These are phyloP conservation scores for Cladorrhinum sp. DNA, from an alignment of 2,329 filamentous ascomycete species.

Conservation along the genomic window DNA sequence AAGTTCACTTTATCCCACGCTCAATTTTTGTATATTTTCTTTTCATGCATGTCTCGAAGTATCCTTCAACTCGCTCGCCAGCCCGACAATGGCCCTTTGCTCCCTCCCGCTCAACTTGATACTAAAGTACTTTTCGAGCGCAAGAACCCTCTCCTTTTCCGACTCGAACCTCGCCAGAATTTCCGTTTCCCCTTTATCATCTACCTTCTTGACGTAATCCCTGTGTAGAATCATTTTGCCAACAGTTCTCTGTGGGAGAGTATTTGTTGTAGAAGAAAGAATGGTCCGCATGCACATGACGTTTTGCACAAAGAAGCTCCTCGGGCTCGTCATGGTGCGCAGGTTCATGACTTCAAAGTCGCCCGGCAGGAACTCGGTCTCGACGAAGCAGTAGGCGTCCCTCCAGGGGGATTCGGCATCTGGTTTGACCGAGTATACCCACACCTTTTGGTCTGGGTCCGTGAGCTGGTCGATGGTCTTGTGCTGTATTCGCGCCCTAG, in stretches of 20 bases:
- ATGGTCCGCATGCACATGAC: slow-evolving; percentile 37
- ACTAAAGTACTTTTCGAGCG: slow-evolving; percentile 48
- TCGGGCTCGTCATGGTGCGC: slow-evolving; percentile 33
- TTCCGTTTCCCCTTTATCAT: slow-evolving; percentile 38
- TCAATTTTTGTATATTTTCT: not conserved
- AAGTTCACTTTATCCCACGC: too few species aligned
- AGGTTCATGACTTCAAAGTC: slow-evolving; percentile 50
- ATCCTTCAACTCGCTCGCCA: slow-evolving; percentile 29
- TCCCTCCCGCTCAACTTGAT: slow-evolving; percentile 47
- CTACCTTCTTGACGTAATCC: slow-evolving; percentile 43
- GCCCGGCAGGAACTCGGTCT: slow-evolving; percentile 45
- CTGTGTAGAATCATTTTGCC: slow-evolving; percentile 45
- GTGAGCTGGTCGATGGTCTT: slow-evolving; percentile 32
- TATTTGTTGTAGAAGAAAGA: slow-evolving; percentile 19
- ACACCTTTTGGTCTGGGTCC: slow-evolving; percentile 36
- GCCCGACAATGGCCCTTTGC: slow-evolving; percentile 45
- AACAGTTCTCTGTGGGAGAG: slow-evolving; percentile 10
- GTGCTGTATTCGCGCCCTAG: slow-evolving; percentile 44
- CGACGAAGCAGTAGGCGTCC: slow-evolving; percentile 50
- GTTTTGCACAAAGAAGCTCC: slow-evolving; percentile 38
- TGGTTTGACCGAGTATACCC: slow-evolving; percentile 38
- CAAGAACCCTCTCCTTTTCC: slow-evolving; percentile 48
- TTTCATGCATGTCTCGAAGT: slow-evolving; percentile 6
- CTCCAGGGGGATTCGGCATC: slow-evolving; percentile 38
- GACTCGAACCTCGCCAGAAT: slow-evolving; percentile 41